These are phyloP conservation scores for Macaranga tanarius DNA, from an alignment of 441 rosid genomes.

Conservation along the genomic window DNA sequence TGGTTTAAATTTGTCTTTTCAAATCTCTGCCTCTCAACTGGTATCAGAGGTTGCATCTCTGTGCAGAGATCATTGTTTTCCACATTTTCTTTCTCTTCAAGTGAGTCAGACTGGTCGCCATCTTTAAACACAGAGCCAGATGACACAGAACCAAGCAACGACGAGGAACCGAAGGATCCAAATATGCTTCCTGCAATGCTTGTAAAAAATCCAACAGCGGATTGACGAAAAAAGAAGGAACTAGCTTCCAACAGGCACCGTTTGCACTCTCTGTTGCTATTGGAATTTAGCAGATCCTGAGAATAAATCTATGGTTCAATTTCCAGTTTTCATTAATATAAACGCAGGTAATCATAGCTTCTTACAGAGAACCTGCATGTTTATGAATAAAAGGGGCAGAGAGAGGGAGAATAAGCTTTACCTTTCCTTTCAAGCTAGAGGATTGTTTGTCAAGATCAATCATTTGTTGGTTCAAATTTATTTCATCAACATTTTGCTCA, in stretches of 20 bases:
- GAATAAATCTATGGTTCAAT: constrained; percentile 26
- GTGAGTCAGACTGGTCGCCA: constrained; percentile 31
- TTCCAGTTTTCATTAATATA: background rate
- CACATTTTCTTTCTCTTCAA: constrained; percentile 31
- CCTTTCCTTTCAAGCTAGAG: constrained; percentile 48
- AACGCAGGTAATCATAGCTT: background rate
- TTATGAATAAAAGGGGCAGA: background rate
- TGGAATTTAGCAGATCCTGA: constrained; percentile 49
- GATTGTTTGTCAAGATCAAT: constrained; percentile 36
- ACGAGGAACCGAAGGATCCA: constrained; percentile 47
- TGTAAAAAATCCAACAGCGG: constrained; percentile 64
- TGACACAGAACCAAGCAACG: constrained; percentile 36
- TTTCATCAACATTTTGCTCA: constrained; percentile 51
- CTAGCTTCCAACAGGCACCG: constrained; percentile 32
- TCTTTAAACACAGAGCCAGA: constrained; percentile 40
- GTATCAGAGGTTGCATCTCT: constrained; percentile 37
- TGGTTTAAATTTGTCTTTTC: constrained; percentile 23
- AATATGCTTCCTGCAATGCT: constrained; percentile 57
- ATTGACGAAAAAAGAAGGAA: constrained; percentile 56
- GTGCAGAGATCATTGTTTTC: constrained; percentile 35
- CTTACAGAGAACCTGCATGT: background rate
- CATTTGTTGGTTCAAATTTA: constrained; percentile 45
- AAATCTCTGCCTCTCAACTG: constrained; percentile 27
- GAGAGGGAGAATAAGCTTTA: constrained; percentile 30
- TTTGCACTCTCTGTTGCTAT: constrained; percentile 31